Evolutionary conservation across 805 yeast genomes (phyloP), one percentile per base, ranked within the genome.

Genomic region (Kodamaea jinghongensis): DNA sequence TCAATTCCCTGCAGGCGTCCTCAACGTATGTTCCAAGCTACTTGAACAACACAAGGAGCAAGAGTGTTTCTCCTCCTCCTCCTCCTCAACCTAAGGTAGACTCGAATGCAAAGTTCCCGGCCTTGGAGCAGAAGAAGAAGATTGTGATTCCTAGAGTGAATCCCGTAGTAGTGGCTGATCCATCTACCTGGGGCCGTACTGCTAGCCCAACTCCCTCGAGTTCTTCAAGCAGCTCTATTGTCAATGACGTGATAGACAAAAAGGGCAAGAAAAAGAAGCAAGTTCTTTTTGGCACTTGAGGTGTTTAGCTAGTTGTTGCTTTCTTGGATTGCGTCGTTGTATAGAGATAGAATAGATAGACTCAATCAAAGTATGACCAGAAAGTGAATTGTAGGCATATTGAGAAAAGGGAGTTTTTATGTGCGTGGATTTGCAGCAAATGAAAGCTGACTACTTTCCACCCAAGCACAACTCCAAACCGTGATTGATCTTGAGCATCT

Each of bases 111-210:
- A 60, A 72, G 45, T 75, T 79, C 52, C 85, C 86, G 3, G 69
- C 77, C 0, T 55, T 75, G 27, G 63, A 59, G 43, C 64, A 70
- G 49, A 75, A 72, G 52, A 46, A 46, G 2, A 64, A 61, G 43
- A 60, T 51, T 41, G 49, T 45, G 6, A 68, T 76, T 39, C 86
- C 89, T 2, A 69, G 84, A 29, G 86, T 83, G 3, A 79, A 78
- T 34, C 78, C 81, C 6, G 58, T 71, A 2, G 39, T 42, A 11
- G 33, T 44, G 14, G 39, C 44, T 3, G 50, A 47, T 35, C 48
- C 51, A 2, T 43, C 43, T 28, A 45, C 48, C 8, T 68, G 73
- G 73, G 63, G 63, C 3, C 28, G 14, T 17, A 32, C 36, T 16
- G 23, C n/a, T 17, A 28, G 26, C 17, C 35, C 36, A n/a, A n/a